Base-by-base conservation (phyloP, 176 grass and related monocot species). In the Aegilops umbellulata region DNA sequence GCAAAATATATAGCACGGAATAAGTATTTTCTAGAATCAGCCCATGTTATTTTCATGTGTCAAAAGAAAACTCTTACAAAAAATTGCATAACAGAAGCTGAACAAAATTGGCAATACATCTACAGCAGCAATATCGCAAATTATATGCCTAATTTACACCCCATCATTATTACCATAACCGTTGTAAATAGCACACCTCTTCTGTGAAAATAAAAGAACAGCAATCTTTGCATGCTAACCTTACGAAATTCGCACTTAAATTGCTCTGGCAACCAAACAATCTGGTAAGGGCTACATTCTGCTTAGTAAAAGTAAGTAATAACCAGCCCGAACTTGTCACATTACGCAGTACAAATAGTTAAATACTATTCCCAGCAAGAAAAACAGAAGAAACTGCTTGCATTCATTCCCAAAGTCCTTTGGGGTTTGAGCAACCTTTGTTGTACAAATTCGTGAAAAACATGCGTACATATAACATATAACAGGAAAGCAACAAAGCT, bases 361-460 rank as follows among this genome's bases (percentile, higher is more conserved):
- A 7, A 79, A 29, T 44, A 82, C 27, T 36, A 32, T 26, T 69
- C 20, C 8, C 44, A 70, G 7, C 80, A 80, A 64, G 77, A 38
- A 65, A 70, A 82, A 53, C 6, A 51, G 7, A 82, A 38, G 44
- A 81, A 51, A 63, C 20, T 31, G 13, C 63, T 81, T 81, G 12
- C 5, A 12, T 81, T 81, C 79, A 81, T 47, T 66, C 79, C 25
- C 23, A 65, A 80, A 39, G 64, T 23, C 13, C 53, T 73, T 62
- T 15, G 20, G 19, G 65, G 27, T 86, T 38, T 69, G 64, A 69
- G 32, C 27, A n/a, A 26, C 25, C 8, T 29, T 22, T 57, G 39
- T 47, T 27, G 10, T 41, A 51, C 36, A 78, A 69, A 85, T 69
- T 38, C 9, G 2, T 60, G 72, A 66, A 14, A 62, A 72, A 65